Evolutionary conservation across 345 rosid species (phyloP).

Genomic region (Kernera saxatilis): DNA sequence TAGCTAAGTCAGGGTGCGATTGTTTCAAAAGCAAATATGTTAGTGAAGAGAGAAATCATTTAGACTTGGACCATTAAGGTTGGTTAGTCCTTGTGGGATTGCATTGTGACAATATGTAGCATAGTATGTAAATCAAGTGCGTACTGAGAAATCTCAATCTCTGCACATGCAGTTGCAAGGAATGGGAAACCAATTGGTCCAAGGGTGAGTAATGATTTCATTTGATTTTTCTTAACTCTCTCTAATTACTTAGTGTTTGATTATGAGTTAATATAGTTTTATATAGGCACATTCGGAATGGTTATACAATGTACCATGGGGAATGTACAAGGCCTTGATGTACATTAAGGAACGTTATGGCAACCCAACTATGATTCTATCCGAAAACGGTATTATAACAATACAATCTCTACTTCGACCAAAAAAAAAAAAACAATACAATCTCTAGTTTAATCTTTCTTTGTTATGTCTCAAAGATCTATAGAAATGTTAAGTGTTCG

Average conservation of each 20-base stretch:
- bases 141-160: neutral
- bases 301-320: slow-evolving; percentile 95
- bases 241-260: neutral
- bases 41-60: neutral
- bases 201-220: neutral
- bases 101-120: neutral
- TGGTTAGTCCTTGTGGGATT: neutral
- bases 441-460: too few relatives aligned
- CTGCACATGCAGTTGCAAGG: too few relatives aligned
- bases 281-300: slow-evolving; percentile 69
- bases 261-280: too few relatives aligned
- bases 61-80: neutral
- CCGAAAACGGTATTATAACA: slow-evolving; percentile 84
- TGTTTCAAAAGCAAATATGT: neutral
- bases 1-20: neutral
- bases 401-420: neutral
- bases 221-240: neutral
- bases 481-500: neutral
- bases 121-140: neutral
- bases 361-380: slow-evolving; percentile 66
- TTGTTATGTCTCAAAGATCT: neutral
- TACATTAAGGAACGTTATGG: slow-evolving; percentile 79
- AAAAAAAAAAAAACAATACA: too few relatives aligned
- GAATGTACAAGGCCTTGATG: slow-evolving; percentile 75
- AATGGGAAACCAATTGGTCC: too few relatives aligned